Base-by-base conservation (phyloP, 2,329 filamentous ascomycete genomes). In the Rasamsonia emersonii region DNA sequence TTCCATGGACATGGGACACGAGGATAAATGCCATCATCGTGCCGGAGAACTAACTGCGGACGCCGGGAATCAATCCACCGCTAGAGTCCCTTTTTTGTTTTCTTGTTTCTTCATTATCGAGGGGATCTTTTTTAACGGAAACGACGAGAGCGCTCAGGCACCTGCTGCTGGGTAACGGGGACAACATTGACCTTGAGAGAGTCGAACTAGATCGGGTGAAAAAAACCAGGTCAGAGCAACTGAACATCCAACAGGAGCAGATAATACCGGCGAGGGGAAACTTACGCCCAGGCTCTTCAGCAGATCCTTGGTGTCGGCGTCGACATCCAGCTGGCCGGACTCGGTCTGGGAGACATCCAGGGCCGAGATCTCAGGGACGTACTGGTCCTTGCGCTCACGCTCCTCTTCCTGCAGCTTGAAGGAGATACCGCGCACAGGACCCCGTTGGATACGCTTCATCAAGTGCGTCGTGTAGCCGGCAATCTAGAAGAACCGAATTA, bases 331-430 rank as follows among this genome's bases (percentile, higher is more conserved):
- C 68, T 88, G 81, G 59, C 91, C 91, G 62, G 72, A 82, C 74
- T 96, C 91, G 65, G 77, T 78, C 77, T 94, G 86, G 61, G 82
- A 79, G 75, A 95, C 93, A 77, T 98, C 91, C 64, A 98, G 83
- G 62, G 91, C 91, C 41, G 93, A 98, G 56, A 98, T 77, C 73
- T 98, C 91, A 61, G 91, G 91, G 50, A 98, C 91, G 75, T 95
- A 98, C 77, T 98, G 91, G 76, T 98, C 91, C 84, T 98, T 98
- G 67, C 91, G 83, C 75, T 98, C 91, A 78, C 91, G 86, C 82
- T 98, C 91, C 77, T 98, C 91, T 76, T 98, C 91, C 75, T 98
- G 91, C 42, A 98, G 85, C 80, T 98, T 98, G 88, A 98, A 98
- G 70, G 93, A 98, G 73, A 98, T 98, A 76, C 91, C 91, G 59